Conservation (phyloP, 2,329 filamentous ascomycete species). For the Cyphellophora europaea region DNA sequence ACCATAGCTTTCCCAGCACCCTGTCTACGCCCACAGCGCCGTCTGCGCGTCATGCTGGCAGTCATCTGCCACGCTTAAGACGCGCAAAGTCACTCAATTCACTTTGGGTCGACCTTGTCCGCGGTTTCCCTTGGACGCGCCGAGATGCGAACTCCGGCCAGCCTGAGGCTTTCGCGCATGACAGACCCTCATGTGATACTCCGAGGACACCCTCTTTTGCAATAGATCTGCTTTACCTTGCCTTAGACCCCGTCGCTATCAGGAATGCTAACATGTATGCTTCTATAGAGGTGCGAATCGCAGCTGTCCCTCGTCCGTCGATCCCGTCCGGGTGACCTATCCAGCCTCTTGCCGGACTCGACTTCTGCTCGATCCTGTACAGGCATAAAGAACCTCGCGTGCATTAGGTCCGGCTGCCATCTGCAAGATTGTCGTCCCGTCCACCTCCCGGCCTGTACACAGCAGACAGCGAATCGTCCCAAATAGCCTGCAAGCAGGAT, state of each 20-base stretch:
- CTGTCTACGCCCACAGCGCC: no score
- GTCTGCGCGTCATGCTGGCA: no score
- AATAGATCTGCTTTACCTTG: neutral
- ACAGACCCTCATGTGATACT: neutral
- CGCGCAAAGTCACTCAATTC: no score
- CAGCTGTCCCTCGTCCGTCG: neutral
- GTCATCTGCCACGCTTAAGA: no score
- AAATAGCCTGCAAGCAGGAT: no score
- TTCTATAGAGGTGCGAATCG: neutral
- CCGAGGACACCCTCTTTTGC: neutral
- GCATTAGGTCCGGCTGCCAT: neutral
- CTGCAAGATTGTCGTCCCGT: constrained; percentile 1
- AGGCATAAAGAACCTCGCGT: neutral
- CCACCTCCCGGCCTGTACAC: no score
- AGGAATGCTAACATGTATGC: neutral
- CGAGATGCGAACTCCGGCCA: no score
- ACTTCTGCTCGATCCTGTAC: neutral
- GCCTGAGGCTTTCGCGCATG: no score
- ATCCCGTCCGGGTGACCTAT: neutral
- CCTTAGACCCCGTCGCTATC: neutral
- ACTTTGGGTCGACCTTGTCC: no score
- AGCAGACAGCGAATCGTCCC: no score
- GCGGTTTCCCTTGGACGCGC: no score
- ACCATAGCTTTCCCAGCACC: no score
- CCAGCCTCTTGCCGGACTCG: neutral